Evolutionary conservation across 768 basidiomycete genomes (phyloP).

Genomic region (Tulasnella sp.): DNA sequence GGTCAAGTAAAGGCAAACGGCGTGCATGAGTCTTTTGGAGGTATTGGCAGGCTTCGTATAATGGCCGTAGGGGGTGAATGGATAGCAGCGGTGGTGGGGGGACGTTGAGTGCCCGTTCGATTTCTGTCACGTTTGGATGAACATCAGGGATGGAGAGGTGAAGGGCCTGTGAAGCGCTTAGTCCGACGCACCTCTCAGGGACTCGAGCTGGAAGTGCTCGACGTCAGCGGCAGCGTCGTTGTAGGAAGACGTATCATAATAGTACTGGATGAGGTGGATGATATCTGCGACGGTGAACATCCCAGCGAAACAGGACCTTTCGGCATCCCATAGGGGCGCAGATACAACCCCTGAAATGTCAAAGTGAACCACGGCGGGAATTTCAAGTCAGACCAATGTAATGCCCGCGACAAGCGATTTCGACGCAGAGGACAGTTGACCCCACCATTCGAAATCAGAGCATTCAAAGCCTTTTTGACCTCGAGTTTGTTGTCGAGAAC

Average conservation of each 20-base stretch:
- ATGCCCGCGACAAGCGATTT: background rate
- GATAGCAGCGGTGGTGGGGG: constrained; percentile 84
- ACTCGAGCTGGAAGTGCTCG: constrained; percentile 84
- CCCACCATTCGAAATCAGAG: constrained; percentile 61
- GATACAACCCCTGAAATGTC: constrained; percentile 79
- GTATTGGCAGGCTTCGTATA: constrained; percentile 84
- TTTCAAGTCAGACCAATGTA: constrained; percentile 19
- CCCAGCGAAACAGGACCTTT: constrained; percentile 86
- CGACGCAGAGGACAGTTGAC: background rate
- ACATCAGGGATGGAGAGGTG: constrained; percentile 8
- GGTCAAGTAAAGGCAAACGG: constrained; percentile 87
- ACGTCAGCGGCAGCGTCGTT: constrained; percentile 87
- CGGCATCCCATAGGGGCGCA: constrained; percentile 97
- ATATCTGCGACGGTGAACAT: constrained; percentile 99
- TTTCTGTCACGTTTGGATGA: constrained; percentile 52
- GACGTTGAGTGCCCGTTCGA: constrained; percentile 88
- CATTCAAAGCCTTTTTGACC: constrained; percentile 91
- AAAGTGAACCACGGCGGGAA: background rate
- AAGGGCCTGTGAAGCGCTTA: background rate
- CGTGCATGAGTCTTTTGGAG: constrained; percentile 95
- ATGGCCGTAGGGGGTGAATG: constrained; percentile 81
- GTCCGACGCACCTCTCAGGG: constrained; percentile 67
- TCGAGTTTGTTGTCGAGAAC: constrained; percentile 94
- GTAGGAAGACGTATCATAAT: constrained; percentile 78
- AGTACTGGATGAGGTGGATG: constrained; percentile 98